A percentile compares a stretch with the other conserved stretches of the same genome.
These are phyloP conservation scores for Arthroderma sp. DNA, from an alignment of 2,329 filamentous ascomycete species.

Conservation along the genomic window DNA sequence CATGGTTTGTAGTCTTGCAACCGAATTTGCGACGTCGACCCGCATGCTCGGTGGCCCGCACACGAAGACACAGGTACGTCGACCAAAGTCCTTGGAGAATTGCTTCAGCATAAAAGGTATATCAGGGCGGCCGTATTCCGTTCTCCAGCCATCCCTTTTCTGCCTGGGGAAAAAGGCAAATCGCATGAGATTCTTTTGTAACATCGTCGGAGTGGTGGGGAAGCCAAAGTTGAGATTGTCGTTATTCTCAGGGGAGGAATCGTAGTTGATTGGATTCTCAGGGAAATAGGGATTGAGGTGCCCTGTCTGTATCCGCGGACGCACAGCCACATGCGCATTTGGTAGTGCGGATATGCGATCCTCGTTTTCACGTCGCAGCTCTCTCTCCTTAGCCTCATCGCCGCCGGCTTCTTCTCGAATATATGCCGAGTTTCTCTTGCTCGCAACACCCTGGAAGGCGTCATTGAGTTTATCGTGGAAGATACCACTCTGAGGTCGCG, in stretches of 20 bases:
- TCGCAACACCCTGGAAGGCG: conserved; percentile 74
- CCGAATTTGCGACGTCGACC: conserved; percentile 73
- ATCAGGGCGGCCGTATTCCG: conserved; percentile 84
- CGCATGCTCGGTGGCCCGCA: conserved; percentile 83
- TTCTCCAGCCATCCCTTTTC: conserved; percentile 64
- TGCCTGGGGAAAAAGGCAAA: conserved; percentile 62
- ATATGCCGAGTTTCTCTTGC: conserved; percentile 71
- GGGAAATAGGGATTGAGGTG: conserved; percentile 12
- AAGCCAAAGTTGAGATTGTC: conserved; percentile 61
- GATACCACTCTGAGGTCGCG: conserved; percentile 54
- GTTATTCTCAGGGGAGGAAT: conserved; percentile 5
- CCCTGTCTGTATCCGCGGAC: conserved; percentile 13
- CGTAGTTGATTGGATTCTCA: conserved; percentile 13
- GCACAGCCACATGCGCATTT: conserved; percentile 30
- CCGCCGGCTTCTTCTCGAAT: conserved; percentile 65
- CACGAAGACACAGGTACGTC: conserved; percentile 78
- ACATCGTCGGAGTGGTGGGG: conserved; percentile 69
- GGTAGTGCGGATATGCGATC: conserved; percentile 75
- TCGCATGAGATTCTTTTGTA: conserved; percentile 80
- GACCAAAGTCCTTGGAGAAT: conserved; percentile 68
- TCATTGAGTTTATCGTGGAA: conserved; percentile 81
- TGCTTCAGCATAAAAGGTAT: conserved; percentile 76
- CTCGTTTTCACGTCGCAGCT: conserved; percentile 69
- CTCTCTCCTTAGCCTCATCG: conserved; percentile 64
- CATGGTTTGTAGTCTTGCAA: conserved; percentile 67